Evolutionary conservation across 192 early-diverging fungal species (phyloP).

Genomic region (Jimgerdemannia flammicorona): DNA sequence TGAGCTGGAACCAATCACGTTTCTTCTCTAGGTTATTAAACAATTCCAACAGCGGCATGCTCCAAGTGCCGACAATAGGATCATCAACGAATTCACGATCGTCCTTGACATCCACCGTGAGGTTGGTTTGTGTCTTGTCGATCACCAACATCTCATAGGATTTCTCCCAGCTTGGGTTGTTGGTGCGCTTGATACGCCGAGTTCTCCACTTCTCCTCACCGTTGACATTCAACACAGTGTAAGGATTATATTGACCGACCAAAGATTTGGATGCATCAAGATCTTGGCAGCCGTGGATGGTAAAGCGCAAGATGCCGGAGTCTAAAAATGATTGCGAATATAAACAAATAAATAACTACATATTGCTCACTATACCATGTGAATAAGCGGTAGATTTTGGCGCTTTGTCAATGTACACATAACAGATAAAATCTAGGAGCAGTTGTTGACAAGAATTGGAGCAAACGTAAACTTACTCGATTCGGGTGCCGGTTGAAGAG

Average conservation of each 20-base stretch:
- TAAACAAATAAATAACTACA: no score
- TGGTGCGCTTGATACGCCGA: conserved; percentile 56
- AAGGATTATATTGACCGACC: conserved; percentile 40
- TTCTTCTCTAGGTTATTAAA: conserved; percentile 27
- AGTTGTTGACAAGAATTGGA: no score
- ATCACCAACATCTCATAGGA: conserved; percentile 65
- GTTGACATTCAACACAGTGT: conserved; percentile 47
- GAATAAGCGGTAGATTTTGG: no score
- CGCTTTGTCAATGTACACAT: no score
- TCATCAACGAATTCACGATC: conserved; percentile 41
- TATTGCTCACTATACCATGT: no score
- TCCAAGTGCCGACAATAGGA: conserved; percentile 27
- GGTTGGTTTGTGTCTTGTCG: conserved; percentile 51
- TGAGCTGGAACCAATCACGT: conserved; percentile 37
- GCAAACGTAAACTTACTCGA: conserved; percentile 34
- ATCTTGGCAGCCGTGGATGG: conserved; percentile 48
- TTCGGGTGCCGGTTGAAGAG: conserved; percentile 36
- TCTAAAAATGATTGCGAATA: conserved; percentile 20
- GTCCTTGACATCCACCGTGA: conserved; percentile 62
- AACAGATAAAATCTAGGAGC: no score
- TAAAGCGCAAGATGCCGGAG: conserved; percentile 56
- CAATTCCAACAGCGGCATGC: conserved; percentile 29
- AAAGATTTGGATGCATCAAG: conserved; percentile 28
- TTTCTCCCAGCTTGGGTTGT: conserved; percentile 70
- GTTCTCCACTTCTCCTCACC: conserved; percentile 40